phyloP scores from a whole-genome alignment of 331 rosid genomes.

The Cydonia oblonga region DNA sequence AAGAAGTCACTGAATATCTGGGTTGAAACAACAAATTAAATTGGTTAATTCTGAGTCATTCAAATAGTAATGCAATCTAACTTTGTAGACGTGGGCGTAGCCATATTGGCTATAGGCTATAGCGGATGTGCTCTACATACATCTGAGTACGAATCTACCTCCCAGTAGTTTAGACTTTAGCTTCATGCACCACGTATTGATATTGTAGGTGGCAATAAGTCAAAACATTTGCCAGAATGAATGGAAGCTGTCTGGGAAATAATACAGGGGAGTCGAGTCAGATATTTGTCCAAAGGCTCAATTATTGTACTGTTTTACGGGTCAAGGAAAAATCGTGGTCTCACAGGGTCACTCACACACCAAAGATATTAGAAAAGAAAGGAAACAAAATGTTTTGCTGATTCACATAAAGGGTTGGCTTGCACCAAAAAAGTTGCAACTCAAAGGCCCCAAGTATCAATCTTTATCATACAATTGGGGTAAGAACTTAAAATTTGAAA shows the following conservation, averaged over 20 bases:
- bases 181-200: constrained; percentile 16
- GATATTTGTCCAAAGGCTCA: constrained; percentile 20
- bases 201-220: constrained; percentile 8
- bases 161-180: neutral
- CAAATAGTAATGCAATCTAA: constrained; percentile 8
- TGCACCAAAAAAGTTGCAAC: neutral
- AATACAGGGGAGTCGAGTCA: constrained; percentile 15
- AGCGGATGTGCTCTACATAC: too few species aligned
- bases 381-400: constrained; percentile 9
- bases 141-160: too few species aligned
- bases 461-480: too few species aligned
- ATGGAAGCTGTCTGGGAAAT: constrained; percentile 31
- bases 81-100: neutral
- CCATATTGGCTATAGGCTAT: too few species aligned
- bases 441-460: neutral
- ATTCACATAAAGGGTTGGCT: constrained; percentile 3
- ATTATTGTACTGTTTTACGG: constrained; percentile 33
- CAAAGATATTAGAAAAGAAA: constrained; percentile 10
- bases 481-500: neutral
- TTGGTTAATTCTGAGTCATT: constrained; percentile 12
- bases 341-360: neutral
- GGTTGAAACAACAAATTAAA: constrained; percentile 16
- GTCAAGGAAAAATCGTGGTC: constrained; percentile 13
- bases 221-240: constrained; percentile 12
- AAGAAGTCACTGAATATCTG: constrained; percentile 52